Base-by-base conservation (phyloP, 2,329 filamentous ascomycete genomes). In the Aureobasidium pullulans region DNA sequence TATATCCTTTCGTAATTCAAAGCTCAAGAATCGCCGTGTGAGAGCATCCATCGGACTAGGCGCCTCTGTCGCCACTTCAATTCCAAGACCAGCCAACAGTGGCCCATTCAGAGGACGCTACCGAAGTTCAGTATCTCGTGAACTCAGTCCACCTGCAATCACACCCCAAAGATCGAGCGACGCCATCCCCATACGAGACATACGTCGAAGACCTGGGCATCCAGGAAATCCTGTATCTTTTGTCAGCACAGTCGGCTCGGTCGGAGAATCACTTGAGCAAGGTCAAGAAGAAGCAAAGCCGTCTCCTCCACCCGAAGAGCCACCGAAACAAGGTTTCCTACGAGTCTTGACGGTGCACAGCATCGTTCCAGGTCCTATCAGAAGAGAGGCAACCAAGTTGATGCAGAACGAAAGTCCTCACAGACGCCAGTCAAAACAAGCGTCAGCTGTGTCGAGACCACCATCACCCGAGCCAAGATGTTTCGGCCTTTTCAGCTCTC, bases 261-360 rank as follows among this genome's bases (percentile, higher is more conserved):
- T 46, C 31, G 16, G 9, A 16, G 52, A 37, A 1, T 4, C 16
- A 3, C 5, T 7, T 13, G 6, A n/a, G 3, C n/a, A n/a, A 13
- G 31, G n/a, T n/a, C 23, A 15, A 19, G 52, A 46, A 19, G 16
- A 28, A 16, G 16, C 31, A 8, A 6, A 11, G 8, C n/a, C 40
- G n/a, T 9, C 19, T 6, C 29, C 50, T 15, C 15, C 6, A 36
- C n/a, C 11, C 6, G 52, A 36, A 44, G 29, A 44, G 13, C n/a
- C 40, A 32, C 52, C 52, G 7, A 46, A 46, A 16, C 52, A 44
- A n/a, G 40, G 32, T 1, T 11, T 46, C 15, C 8, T 28, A 7
- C 52, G 52, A 56, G 37, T 32, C 4, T 56, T 56, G 52, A 56
- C 52, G 0, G 32, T 56, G 28, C 39, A 56, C 40, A 56, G 52